Conservation (phyloP, 1,284 basidiomycete species). For the Trametes sp. region DNA sequence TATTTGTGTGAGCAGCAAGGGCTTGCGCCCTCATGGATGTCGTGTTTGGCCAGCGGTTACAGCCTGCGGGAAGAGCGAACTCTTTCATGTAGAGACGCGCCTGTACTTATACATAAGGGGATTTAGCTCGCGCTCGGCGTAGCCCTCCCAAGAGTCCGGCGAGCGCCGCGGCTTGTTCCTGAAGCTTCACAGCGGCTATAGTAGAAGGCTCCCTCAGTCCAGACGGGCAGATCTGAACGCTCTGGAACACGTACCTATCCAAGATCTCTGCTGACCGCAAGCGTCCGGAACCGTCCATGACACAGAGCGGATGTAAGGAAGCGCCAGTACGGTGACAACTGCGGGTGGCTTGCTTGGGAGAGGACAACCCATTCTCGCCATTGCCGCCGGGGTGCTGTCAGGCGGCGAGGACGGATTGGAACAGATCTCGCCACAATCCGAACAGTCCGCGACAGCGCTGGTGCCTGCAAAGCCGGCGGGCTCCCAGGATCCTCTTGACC, state of each 20-base stretch:
- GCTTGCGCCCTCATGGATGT: slow-evolving; percentile 26
- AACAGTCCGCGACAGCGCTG: not conserved
- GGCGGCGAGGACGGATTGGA: not conserved
- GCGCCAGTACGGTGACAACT: too few species aligned
- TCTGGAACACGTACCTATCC: slow-evolving; percentile 9
- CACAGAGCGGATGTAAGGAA: too few species aligned
- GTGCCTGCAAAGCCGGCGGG: not conserved
- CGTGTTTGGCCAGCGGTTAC: slow-evolving; percentile 1
- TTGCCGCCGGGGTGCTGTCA: not conserved
- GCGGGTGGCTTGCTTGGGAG: too few species aligned
- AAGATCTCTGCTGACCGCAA: too few species aligned
- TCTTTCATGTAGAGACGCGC: not conserved
- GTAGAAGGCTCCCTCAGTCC: slow-evolving; percentile 12
- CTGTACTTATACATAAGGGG: slow-evolving; percentile 26
- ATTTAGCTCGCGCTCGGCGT: slow-evolving; percentile 13
- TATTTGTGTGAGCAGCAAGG: slow-evolving; percentile 4
- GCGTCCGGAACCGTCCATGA: too few species aligned
- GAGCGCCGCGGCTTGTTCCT: slow-evolving; percentile 12
- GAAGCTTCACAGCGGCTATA: slow-evolving; percentile 11
- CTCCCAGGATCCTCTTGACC: not conserved
- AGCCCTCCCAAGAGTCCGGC: slow-evolving; percentile 13
- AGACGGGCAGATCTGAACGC: slow-evolving; percentile 16
- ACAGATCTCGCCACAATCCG: not conserved
- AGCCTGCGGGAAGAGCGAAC: slow-evolving; percentile 4
- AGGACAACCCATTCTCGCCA: not conserved